phyloP scores from a whole-genome alignment of 306 rosid genomes.

The Arachis hypogaea region DNA sequence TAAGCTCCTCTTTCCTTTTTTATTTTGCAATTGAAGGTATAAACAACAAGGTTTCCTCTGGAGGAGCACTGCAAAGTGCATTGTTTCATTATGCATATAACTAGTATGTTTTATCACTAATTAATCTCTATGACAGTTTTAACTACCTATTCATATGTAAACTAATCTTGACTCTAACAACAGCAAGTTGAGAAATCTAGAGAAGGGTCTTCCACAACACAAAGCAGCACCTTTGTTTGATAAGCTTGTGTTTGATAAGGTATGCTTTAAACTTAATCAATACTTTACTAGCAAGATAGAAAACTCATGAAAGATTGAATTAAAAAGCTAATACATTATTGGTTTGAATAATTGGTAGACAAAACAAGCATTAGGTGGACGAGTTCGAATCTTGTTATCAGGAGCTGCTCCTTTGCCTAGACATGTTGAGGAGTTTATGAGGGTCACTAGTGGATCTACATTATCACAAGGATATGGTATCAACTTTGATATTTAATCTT shows the following conservation, averaged over 20 bases:
- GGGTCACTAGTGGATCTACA: constrained; percentile 77
- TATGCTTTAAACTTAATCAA: constrained; percentile 11
- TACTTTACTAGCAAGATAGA: too few species aligned
- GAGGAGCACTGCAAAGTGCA: constrained; percentile 61
- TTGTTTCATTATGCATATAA: constrained; percentile 77
- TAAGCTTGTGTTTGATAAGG: constrained; percentile 83
- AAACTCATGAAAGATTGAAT: too few species aligned
- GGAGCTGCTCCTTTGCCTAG: constrained; percentile 91
- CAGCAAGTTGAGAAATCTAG: constrained; percentile 77
- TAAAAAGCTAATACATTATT: constrained; percentile 1
- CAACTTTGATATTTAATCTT: not conserved
- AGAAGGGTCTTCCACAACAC: constrained; percentile 78
- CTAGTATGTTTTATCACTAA: constrained; percentile 56
- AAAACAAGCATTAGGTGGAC: constrained; percentile 80
- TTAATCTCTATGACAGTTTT: not conserved
- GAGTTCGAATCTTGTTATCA: constrained; percentile 69
- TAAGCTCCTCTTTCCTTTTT: constrained; percentile 11
- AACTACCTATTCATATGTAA: constrained; percentile 26
- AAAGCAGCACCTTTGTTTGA: constrained; percentile 86
- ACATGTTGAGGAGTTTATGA: constrained; percentile 85
- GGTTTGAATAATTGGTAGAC: constrained; percentile 47
- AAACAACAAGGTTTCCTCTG: constrained; percentile 63
- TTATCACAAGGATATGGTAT: constrained; percentile 93
- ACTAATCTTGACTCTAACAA: constrained; percentile 41
- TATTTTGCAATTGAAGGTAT: constrained; percentile 54